Percentiles rank a stretch among this genome's conserved stretches.
Conservation (phyloP, 192 early-diverging fungal species). For the Rhizoclosmatium globosum region DNA sequence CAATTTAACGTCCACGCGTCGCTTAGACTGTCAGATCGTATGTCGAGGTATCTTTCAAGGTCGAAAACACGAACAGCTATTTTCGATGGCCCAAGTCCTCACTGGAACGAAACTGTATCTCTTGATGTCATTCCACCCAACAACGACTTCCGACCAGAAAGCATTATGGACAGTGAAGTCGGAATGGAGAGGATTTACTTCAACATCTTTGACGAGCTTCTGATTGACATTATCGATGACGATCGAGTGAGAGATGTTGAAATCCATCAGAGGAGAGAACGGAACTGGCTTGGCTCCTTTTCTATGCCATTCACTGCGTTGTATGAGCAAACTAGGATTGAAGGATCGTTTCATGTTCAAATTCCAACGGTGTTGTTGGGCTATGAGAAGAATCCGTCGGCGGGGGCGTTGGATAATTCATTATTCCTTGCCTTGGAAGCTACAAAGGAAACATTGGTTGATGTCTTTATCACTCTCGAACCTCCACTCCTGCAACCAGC, state of each 20-base stretch:
- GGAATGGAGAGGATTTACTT: slow-evolving; percentile 58
- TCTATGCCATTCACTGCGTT: slow-evolving; percentile 60
- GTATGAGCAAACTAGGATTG: slow-evolving; percentile 57
- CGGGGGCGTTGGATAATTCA: slow-evolving; percentile 25
- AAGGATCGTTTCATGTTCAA: slow-evolving; percentile 56
- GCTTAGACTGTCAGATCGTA: slow-evolving; percentile 51
- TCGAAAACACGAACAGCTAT: slow-evolving; percentile 43
- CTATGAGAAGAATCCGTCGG: slow-evolving; percentile 48
- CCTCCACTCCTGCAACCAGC: slow-evolving; percentile 57
- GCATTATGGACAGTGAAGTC: slow-evolving; percentile 51
- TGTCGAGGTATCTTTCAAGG: slow-evolving; percentile 62
- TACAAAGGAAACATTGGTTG: slow-evolving; percentile 46
- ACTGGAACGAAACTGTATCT: slow-evolving; percentile 64
- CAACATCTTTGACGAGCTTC: slow-evolving; percentile 63
- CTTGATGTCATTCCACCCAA: slow-evolving; percentile 47
- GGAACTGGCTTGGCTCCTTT: slow-evolving; percentile 61
- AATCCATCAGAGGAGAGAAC: slow-evolving; percentile 58
- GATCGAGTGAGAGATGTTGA: slow-evolving; percentile 52
- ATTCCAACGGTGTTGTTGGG: slow-evolving; percentile 47
- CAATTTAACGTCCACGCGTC: too few species aligned
- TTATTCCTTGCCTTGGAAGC: slow-evolving; percentile 32
- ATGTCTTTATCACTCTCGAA: slow-evolving; percentile 66
- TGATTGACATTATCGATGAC: slow-evolving; percentile 59
- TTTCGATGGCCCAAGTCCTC: slow-evolving; percentile 57
- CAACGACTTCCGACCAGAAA: slow-evolving; percentile 52